Conservation (phyloP, 441 rosid genomes). For the Syzygium syzygioides region DNA sequence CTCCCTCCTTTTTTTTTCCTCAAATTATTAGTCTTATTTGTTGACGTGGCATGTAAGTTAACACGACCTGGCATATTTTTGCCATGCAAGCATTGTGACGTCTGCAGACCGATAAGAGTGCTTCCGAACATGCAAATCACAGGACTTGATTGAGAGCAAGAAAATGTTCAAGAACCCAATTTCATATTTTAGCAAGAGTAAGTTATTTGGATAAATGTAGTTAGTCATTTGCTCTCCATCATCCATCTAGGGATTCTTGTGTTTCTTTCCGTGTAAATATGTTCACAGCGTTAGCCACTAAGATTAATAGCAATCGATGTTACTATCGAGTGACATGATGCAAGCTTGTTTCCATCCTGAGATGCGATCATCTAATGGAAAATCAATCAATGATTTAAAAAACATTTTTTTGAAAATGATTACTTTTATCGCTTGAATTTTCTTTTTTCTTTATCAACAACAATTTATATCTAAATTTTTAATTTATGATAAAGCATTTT, state of each 20-base stretch:
- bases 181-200: neutral
- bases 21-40: neutral
- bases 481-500: neutral
- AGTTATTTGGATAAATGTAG: neutral
- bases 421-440: too few relatives aligned
- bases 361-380: neutral
- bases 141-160: neutral
- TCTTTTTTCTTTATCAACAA: neutral
- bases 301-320: neutral
- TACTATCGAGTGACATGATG: neutral
- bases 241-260: neutral
- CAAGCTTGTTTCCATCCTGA: too few relatives aligned
- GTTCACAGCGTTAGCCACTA: neutral
- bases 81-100: neutral
- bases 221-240: neutral
- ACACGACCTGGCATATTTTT: neutral
- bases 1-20: neutral
- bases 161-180: neutral
- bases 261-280: neutral
- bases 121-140: neutral
- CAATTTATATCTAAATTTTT: neutral
- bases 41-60: neutral
- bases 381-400: neutral
- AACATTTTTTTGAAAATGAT: accelerated
- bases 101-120: neutral